phyloP scores from a whole-genome alignment of 1,284 basidiomycete genomes.

The Pterulicium gracile region DNA sequence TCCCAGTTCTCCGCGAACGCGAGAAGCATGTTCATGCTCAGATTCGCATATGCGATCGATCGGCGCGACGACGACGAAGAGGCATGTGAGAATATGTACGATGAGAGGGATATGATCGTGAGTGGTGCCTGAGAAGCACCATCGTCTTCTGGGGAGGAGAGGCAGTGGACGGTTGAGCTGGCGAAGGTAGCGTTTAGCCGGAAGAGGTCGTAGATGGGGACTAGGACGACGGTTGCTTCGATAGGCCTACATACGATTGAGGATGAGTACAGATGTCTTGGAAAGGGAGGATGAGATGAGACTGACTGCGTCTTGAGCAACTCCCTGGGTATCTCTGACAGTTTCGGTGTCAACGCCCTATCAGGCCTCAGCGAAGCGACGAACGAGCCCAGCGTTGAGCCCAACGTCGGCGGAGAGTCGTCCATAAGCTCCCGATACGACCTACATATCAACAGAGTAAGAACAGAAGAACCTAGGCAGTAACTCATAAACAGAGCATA shows the following conservation, averaged over 20 bases:
- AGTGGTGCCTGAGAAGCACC: constrained; percentile 20
- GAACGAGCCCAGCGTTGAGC: constrained; percentile 36
- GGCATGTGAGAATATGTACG: constrained; percentile 54
- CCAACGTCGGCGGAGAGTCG: constrained; percentile 37
- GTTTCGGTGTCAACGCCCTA: constrained; percentile 21
- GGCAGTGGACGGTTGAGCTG: constrained; percentile 28
- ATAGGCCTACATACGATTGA: constrained; percentile 34
- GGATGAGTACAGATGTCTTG: not conserved
- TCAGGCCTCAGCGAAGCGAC: constrained; percentile 41
- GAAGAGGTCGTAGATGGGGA: constrained; percentile 50
- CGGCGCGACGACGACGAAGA: constrained; percentile 44
- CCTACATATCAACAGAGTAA: constrained; percentile 22
- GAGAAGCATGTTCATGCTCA: constrained; percentile 41
- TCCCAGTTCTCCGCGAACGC: constrained; percentile 36
- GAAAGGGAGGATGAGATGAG: not conserved
- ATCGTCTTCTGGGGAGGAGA: constrained; percentile 18
- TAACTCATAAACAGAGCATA: not conserved
- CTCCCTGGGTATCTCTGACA: constrained; percentile 33
- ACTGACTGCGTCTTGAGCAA: constrained; percentile 46
- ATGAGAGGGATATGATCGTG: constrained; percentile 42
- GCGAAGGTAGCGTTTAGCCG: constrained; percentile 36
- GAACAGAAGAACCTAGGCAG: not conserved
- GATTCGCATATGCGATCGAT: constrained; percentile 46
- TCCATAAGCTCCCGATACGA: constrained; percentile 41
- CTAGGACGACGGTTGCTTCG: constrained; percentile 43